phyloP scores from a whole-genome alignment of 1,139 yeast species.

The Yamadazyma pseudoaaseri region DNA sequence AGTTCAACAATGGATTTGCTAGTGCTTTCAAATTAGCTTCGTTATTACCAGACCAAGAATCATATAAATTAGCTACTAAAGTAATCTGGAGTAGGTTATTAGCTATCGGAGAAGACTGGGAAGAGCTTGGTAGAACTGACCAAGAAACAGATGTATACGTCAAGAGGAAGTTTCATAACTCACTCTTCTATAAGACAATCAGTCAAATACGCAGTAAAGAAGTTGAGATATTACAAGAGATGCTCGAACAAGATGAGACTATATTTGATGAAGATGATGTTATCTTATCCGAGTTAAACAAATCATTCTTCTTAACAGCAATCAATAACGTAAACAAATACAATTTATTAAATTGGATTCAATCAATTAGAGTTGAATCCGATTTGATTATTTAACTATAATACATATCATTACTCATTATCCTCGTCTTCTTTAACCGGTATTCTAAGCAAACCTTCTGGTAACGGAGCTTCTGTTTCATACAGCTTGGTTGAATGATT shows the following conservation, averaged over 20 bases:
- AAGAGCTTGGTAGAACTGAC: conserved; percentile 35
- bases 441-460: conserved; percentile 66
- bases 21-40: conserved; percentile 38
- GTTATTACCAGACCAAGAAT: conserved; percentile 24
- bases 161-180: conserved; percentile 37
- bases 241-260: conserved; percentile 9
- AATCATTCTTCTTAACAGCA: conserved; percentile 15
- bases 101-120: conserved; percentile 58
- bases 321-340: conserved; percentile 15
- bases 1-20: conserved; percentile 26
- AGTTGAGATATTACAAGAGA: conserved; percentile 13
- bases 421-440: conserved; percentile 39
- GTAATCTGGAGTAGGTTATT: conserved; percentile 66
- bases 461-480: conserved; percentile 34
- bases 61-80: conserved; percentile 21
- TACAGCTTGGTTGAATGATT: conserved; percentile 48
- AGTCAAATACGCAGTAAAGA: conserved; percentile 11
- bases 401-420: conserved; percentile 4
- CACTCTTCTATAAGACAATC: conserved; percentile 50
- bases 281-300: conserved; percentile 15
- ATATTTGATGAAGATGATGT: conserved; percentile 14
- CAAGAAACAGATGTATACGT: conserved; percentile 45
- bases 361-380: conserved; percentile 16
- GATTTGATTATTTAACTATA: no score
- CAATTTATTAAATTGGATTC: conserved; percentile 28